A percentile compares a stretch with the other conserved stretches of the same genome.
These are phyloP conservation scores for Citrus cavaleriei DNA, from an alignment of 345 rosid genomes.

Conservation along the genomic window DNA sequence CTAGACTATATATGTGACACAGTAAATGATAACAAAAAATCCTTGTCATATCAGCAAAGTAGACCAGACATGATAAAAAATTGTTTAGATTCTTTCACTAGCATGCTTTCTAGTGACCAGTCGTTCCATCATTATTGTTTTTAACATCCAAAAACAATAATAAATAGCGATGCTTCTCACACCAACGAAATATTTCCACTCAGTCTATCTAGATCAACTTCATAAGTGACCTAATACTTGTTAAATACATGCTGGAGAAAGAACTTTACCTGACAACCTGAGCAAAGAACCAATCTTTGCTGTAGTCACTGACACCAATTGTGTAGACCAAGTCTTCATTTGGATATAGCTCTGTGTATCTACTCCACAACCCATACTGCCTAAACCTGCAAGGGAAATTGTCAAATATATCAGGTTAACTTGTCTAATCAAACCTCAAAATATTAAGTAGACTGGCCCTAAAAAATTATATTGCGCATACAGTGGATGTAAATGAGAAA, in stretches of 20 bases:
- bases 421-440: neutral
- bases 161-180: neutral
- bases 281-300: conserved; percentile 86
- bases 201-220: neutral
- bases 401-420: neutral
- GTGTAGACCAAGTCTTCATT: conserved; percentile 72
- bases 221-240: neutral
- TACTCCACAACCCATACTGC: conserved; percentile 94
- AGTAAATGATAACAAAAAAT: neutral
- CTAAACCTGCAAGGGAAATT: conserved; percentile 54
- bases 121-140: neutral
- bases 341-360: conserved; percentile 82
- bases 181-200: neutral
- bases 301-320: conserved; percentile 64
- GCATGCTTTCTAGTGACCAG: neutral
- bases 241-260: neutral
- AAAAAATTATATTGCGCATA: neutral
- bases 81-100: neutral
- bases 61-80: neutral
- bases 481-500: neutral
- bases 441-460: neutral
- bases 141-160: neutral
- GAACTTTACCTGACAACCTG: conserved; percentile 63
- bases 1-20: neutral
- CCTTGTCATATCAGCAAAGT: neutral